A percentile compares a stretch with the other conserved stretches of the same genome.
These are phyloP conservation scores for Claviceps pazoutovae DNA, from an alignment of 2,329 filamentous ascomycete species.

Conservation along the genomic window DNA sequence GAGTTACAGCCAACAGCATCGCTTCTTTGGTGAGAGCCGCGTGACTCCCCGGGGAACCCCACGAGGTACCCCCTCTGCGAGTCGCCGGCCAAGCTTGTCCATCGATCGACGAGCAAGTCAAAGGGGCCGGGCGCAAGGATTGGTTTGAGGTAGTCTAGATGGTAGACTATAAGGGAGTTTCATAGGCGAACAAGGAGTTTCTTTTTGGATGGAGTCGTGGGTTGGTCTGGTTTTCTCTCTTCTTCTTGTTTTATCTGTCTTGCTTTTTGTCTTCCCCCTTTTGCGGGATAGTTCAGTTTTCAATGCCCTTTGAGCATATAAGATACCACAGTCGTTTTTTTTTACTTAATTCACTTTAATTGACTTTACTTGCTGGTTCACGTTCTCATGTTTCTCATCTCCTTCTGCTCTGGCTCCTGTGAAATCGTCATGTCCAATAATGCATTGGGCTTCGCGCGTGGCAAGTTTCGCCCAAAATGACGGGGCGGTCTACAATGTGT, in stretches of 20 bases:
- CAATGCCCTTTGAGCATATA: background rate
- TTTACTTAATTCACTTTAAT: background rate
- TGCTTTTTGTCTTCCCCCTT: background rate
- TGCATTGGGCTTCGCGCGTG: too few relatives aligned
- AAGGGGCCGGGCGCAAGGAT: constrained; percentile 1
- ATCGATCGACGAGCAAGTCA: constrained; percentile 3
- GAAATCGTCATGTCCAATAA: too few relatives aligned
- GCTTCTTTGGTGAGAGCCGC: constrained; percentile 28
- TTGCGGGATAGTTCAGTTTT: background rate
- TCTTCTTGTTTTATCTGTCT: background rate
- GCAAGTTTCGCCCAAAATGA: too few relatives aligned
- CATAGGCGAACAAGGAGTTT: too few relatives aligned
- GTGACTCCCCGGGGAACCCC: constrained; percentile 25
- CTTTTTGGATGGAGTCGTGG: background rate
- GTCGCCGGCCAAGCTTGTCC: constrained; percentile 16
- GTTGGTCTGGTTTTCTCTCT: background rate
- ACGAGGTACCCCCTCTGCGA: constrained; percentile 23
- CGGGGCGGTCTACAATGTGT: too few relatives aligned
- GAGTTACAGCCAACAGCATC: constrained; percentile 24
- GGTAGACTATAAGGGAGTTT: background rate
- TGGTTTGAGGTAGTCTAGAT: too few relatives aligned
- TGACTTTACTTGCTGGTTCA: background rate
- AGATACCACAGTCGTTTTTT: background rate
- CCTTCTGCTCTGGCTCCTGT: too few relatives aligned
- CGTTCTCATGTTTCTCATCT: too few relatives aligned